A percentile compares a stretch with the other conserved stretches of the same genome.
Evolutionary conservation across 345 rosid genomes (phyloP).

Genomic region (Diplotaxis tenuifolia): DNA sequence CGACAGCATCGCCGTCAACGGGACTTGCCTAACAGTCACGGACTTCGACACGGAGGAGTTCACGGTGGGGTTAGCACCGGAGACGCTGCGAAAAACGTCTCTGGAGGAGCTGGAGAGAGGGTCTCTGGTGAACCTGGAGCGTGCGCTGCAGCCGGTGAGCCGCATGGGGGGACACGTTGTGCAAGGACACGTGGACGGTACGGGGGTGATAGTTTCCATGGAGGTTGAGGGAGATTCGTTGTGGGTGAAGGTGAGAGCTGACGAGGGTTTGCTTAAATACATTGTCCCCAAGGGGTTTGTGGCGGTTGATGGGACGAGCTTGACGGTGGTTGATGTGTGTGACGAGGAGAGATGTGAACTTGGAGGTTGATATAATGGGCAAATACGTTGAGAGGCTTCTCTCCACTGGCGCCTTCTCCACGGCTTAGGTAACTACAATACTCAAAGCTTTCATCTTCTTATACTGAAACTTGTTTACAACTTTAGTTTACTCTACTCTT

Average conservation of each 20-base stretch:
- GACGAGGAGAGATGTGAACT: conserved; percentile 75
- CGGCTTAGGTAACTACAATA: conserved; percentile 12
- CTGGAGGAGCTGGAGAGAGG: conserved; percentile 63
- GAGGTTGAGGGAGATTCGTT: conserved; percentile 69
- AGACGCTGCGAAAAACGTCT: conserved; percentile 78
- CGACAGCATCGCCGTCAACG: conserved; percentile 83
- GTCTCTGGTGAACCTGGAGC: conserved; percentile 78
- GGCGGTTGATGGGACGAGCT: conserved; percentile 87
- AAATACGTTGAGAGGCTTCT: conserved; percentile 94
- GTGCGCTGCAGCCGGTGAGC: conserved; percentile 71
- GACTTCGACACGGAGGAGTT: conserved; percentile 57
- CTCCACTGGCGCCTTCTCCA: conserved; percentile 40
- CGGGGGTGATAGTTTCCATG: conserved; percentile 69
- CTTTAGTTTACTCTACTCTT: neutral
- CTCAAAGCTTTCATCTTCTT: conserved; percentile 14
- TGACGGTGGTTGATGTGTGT: conserved; percentile 84
- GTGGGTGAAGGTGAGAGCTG: conserved; percentile 78
- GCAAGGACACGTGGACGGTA: conserved; percentile 94
- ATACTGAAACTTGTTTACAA: neutral
- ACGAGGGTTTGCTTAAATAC: conserved; percentile 52
- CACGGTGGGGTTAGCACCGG: conserved; percentile 71
- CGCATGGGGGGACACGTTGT: conserved; percentile 93
- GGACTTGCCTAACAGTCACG: conserved; percentile 85
- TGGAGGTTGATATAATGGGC: conserved; percentile 91
- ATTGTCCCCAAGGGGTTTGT: conserved; percentile 85